Conservation (phyloP, 768 basidiomycete genomes). For the Tubosaeta sp. region DNA sequence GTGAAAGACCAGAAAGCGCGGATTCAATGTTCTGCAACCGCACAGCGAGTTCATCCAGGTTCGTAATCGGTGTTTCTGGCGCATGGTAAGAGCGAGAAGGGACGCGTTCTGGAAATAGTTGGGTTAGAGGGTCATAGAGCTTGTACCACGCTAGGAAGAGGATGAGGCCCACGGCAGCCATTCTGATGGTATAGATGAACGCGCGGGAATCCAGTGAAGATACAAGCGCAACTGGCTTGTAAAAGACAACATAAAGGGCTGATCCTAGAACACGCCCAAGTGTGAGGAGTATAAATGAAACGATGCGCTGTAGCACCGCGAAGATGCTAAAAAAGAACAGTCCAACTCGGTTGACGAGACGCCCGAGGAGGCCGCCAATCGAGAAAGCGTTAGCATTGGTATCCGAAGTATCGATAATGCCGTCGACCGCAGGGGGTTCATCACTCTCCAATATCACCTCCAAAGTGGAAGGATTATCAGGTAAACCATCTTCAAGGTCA, state of each 20-base stretch:
- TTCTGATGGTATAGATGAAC: constrained; percentile 35
- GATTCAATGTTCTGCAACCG: constrained; percentile 63
- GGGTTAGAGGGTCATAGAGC: constrained; percentile 35
- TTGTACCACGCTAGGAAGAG: constrained; percentile 45
- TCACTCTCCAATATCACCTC: constrained; percentile 64
- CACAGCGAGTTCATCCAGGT: constrained; percentile 60
- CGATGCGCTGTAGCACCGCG: constrained; percentile 19
- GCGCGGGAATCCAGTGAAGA: constrained; percentile 31
- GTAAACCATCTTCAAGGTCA: constrained; percentile 19
- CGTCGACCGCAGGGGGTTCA: constrained; percentile 38
- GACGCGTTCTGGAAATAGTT: constrained; percentile 32
- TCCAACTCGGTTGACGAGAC: constrained; percentile 35
- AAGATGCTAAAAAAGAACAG: constrained; percentile 30
- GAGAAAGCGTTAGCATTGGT: constrained; percentile 32
- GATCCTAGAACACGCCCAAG: constrained; percentile 49
- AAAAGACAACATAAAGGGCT: constrained; percentile 43
- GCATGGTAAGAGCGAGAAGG: constrained; percentile 40
- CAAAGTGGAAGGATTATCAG: constrained; percentile 49
- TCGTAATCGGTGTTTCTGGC: constrained; percentile 57
- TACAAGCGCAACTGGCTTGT: constrained; percentile 44
- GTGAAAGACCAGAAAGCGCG: constrained; percentile 55
- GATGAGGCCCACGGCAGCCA: constrained; percentile 39
- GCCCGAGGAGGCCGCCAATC: constrained; percentile 44
- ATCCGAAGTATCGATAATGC: constrained; percentile 22
- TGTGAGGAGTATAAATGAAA: constrained; percentile 38